These are phyloP conservation scores for Coemansia sp. DNA, from an alignment of 192 early-diverging fungal genomes.

Conservation along the genomic window DNA sequence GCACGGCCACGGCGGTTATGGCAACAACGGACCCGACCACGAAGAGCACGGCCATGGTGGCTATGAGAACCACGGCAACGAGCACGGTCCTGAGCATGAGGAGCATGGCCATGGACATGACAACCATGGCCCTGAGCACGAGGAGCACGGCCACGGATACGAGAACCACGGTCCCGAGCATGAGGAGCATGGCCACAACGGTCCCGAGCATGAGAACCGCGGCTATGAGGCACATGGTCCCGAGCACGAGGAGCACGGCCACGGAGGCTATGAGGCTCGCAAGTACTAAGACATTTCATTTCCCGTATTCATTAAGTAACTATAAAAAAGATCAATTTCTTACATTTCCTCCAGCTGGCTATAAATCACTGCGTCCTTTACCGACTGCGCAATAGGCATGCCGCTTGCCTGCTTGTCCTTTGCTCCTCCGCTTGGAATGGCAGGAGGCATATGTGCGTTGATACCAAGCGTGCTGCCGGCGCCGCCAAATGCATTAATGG, in stretches of 20 bases:
- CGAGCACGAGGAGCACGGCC: slow-evolving; percentile 6
- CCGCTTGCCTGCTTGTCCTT: neutral
- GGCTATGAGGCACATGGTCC: slow-evolving; percentile 16
- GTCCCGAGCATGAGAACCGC: slow-evolving; percentile 9
- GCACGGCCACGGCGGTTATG: neutral
- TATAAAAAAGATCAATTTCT: neutral
- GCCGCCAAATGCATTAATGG: slow-evolving; percentile 50
- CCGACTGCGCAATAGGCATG: slow-evolving; percentile 21
- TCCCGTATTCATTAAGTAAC: too few relatives aligned
- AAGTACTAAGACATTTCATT: neutral
- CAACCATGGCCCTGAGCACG: slow-evolving; percentile 3
- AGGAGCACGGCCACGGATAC: neutral
- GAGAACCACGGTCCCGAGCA: neutral
- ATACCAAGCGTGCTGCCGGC: slow-evolving; percentile 40
- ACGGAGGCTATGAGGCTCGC: slow-evolving; percentile 4
- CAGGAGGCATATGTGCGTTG: slow-evolving; percentile 5
- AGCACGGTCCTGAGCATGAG: slow-evolving; percentile 8
- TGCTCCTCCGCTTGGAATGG: neutral
- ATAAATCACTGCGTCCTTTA: slow-evolving; percentile 30
- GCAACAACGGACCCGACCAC: neutral
- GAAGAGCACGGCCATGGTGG: slow-evolving; percentile 6
- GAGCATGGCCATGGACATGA: neutral
- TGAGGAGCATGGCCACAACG: neutral
- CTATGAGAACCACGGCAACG: neutral
- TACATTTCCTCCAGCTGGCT: slow-evolving; percentile 30